Evolutionary conservation across 768 basidiomycete genomes (phyloP).

Genomic region (Scleroderma citrinum): DNA sequence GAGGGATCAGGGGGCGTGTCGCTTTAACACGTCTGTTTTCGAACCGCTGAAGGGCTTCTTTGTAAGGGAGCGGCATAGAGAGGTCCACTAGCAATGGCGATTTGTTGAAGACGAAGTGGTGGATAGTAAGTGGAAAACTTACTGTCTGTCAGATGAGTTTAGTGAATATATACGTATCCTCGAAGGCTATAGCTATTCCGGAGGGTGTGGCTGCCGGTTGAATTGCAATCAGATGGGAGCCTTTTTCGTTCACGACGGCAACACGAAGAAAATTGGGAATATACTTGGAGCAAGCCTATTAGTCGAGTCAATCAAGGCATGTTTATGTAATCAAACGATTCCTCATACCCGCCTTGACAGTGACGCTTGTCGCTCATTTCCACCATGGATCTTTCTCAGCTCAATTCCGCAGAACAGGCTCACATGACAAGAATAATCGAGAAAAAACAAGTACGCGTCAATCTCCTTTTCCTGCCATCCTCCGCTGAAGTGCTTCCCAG

Average conservation of each 20-base stretch:
- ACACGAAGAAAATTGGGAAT: too few species aligned
- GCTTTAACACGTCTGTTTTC: constrained; percentile 85
- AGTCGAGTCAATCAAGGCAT: too few species aligned
- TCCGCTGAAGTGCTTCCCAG: constrained; percentile 36
- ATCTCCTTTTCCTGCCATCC: background rate
- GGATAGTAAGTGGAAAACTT: background rate
- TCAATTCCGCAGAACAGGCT: constrained; percentile 91
- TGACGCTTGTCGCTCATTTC: constrained; percentile 4
- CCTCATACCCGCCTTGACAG: background rate
- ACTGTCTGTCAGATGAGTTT: constrained; percentile 14
- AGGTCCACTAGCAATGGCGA: constrained; percentile 31
- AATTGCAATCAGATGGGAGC: background rate
- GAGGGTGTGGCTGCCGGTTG: background rate
- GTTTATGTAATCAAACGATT: too few species aligned
- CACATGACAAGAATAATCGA: constrained; percentile 93
- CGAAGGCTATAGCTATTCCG: background rate
- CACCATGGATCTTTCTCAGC: constrained; percentile 85
- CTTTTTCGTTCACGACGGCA: too few species aligned
- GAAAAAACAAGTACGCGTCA: constrained; percentile 78
- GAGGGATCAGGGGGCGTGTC: constrained; percentile 86
- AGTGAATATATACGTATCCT: constrained; percentile 5
- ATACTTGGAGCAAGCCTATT: too few species aligned
- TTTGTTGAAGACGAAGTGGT: constrained; percentile 16
- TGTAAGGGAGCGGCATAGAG: constrained; percentile 68
- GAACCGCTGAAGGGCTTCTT: constrained; percentile 71